phyloP scores from a whole-genome alignment of 2,329 filamentous ascomycete genomes.

The Cladobotryum protrusum region DNA sequence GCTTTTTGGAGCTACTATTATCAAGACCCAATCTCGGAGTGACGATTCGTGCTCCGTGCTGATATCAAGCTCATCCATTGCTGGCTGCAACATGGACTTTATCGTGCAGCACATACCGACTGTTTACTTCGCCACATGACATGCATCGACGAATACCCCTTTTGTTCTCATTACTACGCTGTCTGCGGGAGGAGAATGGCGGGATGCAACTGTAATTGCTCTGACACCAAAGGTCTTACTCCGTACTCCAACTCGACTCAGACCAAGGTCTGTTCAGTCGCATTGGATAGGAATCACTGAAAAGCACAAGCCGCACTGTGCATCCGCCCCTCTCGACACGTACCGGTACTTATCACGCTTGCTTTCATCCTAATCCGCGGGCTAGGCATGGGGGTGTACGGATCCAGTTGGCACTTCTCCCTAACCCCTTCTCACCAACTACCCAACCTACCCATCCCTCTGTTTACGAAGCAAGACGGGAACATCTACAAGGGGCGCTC shows the following conservation, averaged over 20 bases:
- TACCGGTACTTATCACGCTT: constrained; percentile 9
- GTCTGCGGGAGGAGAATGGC: not conserved
- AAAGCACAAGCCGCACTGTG: constrained; percentile 5
- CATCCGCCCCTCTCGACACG: not conserved
- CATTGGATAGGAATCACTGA: not conserved
- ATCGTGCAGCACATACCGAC: not conserved
- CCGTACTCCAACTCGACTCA: not conserved
- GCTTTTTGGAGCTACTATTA: too few species aligned
- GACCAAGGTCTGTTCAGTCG: not conserved
- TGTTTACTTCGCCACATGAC: not conserved
- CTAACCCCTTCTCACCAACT: constrained; percentile 1
- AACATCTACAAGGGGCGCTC: not conserved
- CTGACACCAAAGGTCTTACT: not conserved
- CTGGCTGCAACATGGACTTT: too few species aligned
- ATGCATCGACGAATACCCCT: not conserved
- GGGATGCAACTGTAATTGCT: not conserved
- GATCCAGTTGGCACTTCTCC: constrained; percentile 3
- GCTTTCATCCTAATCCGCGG: too few species aligned
- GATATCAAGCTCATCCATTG: too few species aligned
- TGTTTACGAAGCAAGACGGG: not conserved
- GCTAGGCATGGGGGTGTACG: constrained; percentile 6
- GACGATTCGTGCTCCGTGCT: too few species aligned
- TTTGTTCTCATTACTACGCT: not conserved
- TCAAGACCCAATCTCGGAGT: too few species aligned
- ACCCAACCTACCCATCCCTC: not conserved